Base-by-base conservation (phyloP, 345 rosid species). In the Punica granatum region DNA sequence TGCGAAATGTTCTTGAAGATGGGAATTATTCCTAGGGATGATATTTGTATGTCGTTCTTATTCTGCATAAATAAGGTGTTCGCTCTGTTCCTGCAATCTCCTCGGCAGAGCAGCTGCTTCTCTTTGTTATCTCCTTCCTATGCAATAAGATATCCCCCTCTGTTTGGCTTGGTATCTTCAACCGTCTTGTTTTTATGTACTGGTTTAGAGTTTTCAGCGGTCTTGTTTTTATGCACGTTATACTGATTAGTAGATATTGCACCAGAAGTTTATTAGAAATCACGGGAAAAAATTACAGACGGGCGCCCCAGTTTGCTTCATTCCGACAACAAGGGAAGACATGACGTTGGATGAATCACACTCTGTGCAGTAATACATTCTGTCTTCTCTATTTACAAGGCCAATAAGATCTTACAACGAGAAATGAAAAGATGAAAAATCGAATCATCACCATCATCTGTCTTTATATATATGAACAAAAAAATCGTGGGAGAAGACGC, bases 331-430 rank as follows among this genome's bases (percentile, higher is more conserved):
- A 23, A 23, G 9, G 58, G 13, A 51, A n/a, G 21, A 18, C 9
- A n/a, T 21, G 12, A n/a, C 23, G 11, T n/a, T 51, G 30, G 1
- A 56, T 30, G 19, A 56, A 25, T 54, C 23, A 10, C 23, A 26
- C 32, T 26, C 14, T 26, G n/a, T 54, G 32, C 16, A 26, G 61
- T 56, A 56, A 61, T 32, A 33, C 42, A 37, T 3, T 39, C 11
- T 12, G 31, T 39, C 21, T 39, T 63, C 48, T 30, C 49, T 63
- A 63, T 63, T 37, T 39, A 63, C 66, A 63, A 63, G 32, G 46
- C 7, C 46, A 32, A 37, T n/a, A 56, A 26, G 34, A 28, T 30
- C 26, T 56, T 56, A 56, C 61, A 56, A n/a, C 6, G 36, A 34
- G 25, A 60, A 33, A 7, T 19, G 7, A 36, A 35, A 6, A 2